Base-by-base conservation (phyloP, 1,284 basidiomycete genomes). In the Leccinum solheimii region DNA sequence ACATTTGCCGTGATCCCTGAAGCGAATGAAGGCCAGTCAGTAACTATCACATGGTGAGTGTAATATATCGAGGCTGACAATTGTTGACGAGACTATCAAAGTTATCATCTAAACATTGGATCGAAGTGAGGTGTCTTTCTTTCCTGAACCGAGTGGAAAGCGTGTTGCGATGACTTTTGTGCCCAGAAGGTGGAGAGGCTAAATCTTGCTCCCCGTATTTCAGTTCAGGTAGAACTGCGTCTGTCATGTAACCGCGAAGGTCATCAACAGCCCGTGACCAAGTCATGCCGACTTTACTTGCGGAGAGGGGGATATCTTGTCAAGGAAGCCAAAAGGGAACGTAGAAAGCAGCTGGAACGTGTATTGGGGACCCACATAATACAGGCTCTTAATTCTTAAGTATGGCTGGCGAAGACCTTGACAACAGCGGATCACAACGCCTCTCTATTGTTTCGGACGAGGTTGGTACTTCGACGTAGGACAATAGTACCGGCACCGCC, bases 191-290 rank as follows among this genome's bases (percentile, higher is more conserved):
- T 13, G 79, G 77, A 56, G 74, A 64, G 8, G 48, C 61, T 3
- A 75, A 68, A 11, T 72, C 65, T 1, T 64, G 67, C 2, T 62
- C 61, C 27, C 71, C 70, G 10, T 78, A 70, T 26, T 68, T 70
- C 66, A 83, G 70, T 11, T 67, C 63, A 3, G 80, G 80, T 45
- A 83, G 74, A 8, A 67, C 62, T 14, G 80, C 79, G 48, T 74
- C 67, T 55, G 72, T 68, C 51, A 81, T 69, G 64, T 78, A 80
- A 50, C 69, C 66, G 40, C 67, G 68, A 34, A 81, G 70, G 64
- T 81, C 78, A 62, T 79, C 75, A 55, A 73, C 62, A 40, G 69
- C 72, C 63, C 68, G 45, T 21, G 45, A 70, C 67, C 65, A 75
- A 53, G 70, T 11, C 72, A 74, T 74, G 10, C n/a, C 7, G 38